These are phyloP conservation scores for Euptelea pleiosperma DNA, from an alignment of 164 flowering plant species.

Conservation along the genomic window DNA sequence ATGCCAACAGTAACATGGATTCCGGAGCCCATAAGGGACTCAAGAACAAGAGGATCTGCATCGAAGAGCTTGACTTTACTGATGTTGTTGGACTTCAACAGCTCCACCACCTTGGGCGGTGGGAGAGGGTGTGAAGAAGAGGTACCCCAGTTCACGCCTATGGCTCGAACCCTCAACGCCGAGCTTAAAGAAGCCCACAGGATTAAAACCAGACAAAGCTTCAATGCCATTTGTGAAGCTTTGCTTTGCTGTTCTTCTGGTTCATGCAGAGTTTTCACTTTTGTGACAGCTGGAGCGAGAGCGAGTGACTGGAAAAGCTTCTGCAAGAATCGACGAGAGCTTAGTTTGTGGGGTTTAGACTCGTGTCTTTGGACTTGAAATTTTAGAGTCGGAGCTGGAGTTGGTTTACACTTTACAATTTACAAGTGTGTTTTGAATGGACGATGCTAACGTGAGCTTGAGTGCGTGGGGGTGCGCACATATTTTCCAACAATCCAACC, in stretches of 20 bases:
- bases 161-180: conserved; percentile 20
- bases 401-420: too few relatives aligned
- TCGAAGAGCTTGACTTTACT: conserved; percentile 70
- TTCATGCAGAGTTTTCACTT: background rate
- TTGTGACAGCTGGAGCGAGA: background rate
- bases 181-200: conserved; percentile 1
- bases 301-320: background rate
- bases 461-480: too few relatives aligned
- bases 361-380: too few relatives aligned
- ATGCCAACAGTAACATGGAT: conserved; percentile 69
- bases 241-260: background rate
- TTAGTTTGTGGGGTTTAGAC: too few relatives aligned
- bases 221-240: conserved; percentile 21
- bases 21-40: conserved; percentile 60
- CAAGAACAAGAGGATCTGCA: conserved; percentile 66
- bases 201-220: conserved; percentile 10
- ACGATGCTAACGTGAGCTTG: too few relatives aligned
- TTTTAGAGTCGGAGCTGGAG: too few relatives aligned
- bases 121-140: conserved; percentile 75
- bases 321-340: too few relatives aligned
- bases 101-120: conserved; percentile 64
- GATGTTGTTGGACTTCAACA: conserved; percentile 66
- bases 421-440: too few relatives aligned
- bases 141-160: conserved; percentile 98
- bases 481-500: too few relatives aligned